Conservation (phyloP, 768 basidiomycete genomes). For the Suillus clintonianus region DNA sequence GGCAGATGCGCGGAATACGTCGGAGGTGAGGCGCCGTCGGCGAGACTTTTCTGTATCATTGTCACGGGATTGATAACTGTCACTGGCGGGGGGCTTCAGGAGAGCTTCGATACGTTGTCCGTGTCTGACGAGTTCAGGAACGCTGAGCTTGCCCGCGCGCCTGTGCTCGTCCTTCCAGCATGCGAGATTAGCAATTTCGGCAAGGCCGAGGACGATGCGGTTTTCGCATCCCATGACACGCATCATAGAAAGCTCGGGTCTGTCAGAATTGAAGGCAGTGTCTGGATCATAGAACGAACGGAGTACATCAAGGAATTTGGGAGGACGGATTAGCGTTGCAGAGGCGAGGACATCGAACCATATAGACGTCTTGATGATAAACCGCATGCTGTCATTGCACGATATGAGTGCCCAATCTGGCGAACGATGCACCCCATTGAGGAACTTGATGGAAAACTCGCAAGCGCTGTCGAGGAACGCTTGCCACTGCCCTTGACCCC, state of each 20-base stretch:
- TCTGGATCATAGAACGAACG: slow-evolving; percentile 51
- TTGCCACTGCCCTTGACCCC: slow-evolving; percentile 71
- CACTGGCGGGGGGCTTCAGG: slow-evolving; percentile 18
- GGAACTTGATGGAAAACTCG: slow-evolving; percentile 52
- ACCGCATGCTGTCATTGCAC: slow-evolving; percentile 55
- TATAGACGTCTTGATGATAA: slow-evolving; percentile 81
- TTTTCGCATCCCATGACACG: slow-evolving; percentile 89
- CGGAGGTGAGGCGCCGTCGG: slow-evolving; percentile 49
- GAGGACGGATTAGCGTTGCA: slow-evolving; percentile 58
- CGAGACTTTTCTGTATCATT: slow-evolving; percentile 16
- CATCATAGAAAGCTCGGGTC: slow-evolving; percentile 67
- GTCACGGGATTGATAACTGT: background rate
- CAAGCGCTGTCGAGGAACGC: slow-evolving; percentile 65
- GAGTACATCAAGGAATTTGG: slow-evolving; percentile 54
- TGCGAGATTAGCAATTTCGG: slow-evolving; percentile 68
- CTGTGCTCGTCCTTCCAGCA: slow-evolving; percentile 60
- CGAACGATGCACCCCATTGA: slow-evolving; percentile 39
- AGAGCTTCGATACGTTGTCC: slow-evolving; percentile 54
- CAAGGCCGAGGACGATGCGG: slow-evolving; percentile 76
- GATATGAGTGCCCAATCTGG: slow-evolving; percentile 46
- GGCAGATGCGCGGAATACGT: slow-evolving; percentile 75
- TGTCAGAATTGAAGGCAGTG: slow-evolving; percentile 26
- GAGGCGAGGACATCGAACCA: slow-evolving; percentile 89
- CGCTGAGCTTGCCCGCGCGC: slow-evolving; percentile 49
- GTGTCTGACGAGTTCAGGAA: slow-evolving; percentile 57